Conservation (phyloP, 352 stramenopile species). For the Phytophthora capsici region DNA sequence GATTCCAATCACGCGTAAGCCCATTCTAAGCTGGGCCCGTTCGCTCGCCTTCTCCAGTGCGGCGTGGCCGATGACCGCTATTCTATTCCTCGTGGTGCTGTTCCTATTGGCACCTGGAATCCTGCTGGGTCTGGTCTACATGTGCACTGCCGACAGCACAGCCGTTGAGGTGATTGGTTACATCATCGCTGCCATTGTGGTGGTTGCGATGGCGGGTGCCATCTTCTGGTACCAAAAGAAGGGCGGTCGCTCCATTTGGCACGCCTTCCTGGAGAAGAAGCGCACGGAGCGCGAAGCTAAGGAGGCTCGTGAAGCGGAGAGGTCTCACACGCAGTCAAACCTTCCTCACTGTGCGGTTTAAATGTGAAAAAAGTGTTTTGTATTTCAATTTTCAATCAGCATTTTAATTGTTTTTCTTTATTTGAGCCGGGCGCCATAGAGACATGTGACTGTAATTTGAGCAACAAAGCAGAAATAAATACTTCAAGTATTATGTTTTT, state of each 20-base stretch:
- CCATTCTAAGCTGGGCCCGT: conserved; percentile 77
- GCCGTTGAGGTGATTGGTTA: conserved; percentile 45
- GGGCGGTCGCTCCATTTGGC: conserved; percentile 45
- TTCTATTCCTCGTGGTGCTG: conserved; percentile 55
- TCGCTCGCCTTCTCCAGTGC: conserved; percentile 73
- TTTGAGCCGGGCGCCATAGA: too few relatives aligned
- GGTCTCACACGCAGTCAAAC: conserved; percentile 26
- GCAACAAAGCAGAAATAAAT: too few relatives aligned
- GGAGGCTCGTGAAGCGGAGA: conserved; percentile 8
- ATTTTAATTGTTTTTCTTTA: too few relatives aligned
- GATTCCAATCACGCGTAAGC: conserved; percentile 82
- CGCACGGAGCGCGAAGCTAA: conserved; percentile 34
- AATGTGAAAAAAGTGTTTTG: conserved; percentile 3
- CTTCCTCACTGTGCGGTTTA: conserved; percentile 26
- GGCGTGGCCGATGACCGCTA: conserved; percentile 58
- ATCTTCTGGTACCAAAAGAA: conserved; percentile 51
- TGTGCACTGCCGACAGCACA: conserved; percentile 49
- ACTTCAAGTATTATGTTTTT: too few relatives aligned
- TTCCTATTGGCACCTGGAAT: conserved; percentile 60
- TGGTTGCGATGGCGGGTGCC: conserved; percentile 15
- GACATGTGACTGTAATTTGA: too few relatives aligned
- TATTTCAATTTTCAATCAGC: conserved; percentile 6
- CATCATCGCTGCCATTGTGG: conserved; percentile 34
- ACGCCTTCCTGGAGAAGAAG: conserved; percentile 54
- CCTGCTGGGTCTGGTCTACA: conserved; percentile 57